Percentiles rank a stretch among this genome's conserved stretches.
Conservation (phyloP, 2,329 filamentous ascomycete genomes). For the Sporothrix protearum region DNA sequence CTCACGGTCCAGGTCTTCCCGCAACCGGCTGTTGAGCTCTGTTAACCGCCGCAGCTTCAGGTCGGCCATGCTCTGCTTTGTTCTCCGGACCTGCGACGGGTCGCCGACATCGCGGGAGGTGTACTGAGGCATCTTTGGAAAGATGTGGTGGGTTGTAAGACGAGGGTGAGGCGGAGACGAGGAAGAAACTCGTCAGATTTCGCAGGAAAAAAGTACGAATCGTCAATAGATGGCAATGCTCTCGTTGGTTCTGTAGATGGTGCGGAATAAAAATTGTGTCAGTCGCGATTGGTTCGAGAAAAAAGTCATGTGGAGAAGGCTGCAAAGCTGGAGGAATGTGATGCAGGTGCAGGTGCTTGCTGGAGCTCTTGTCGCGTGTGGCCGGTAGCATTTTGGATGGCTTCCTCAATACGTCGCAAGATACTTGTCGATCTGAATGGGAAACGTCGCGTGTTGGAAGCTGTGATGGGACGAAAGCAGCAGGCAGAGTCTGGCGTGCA, state of each 20-base stretch:
- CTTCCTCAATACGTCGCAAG: slow-evolving; percentile 2
- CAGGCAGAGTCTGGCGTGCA: slow-evolving; percentile 11
- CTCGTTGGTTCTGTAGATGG: slow-evolving; percentile 2
- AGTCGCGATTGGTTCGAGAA: slow-evolving; percentile 10
- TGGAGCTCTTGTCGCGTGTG: not conserved
- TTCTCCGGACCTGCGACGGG: slow-evolving; percentile 72
- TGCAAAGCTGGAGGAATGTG: not conserved
- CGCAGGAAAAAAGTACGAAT: not conserved
- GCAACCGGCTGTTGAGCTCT: slow-evolving; percentile 91
- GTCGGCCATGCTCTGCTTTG: slow-evolving; percentile 99
- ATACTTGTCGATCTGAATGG: not conserved
- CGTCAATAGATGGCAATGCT: not conserved
- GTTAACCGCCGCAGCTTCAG: slow-evolving; percentile 94
- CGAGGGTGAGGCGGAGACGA: not conserved
- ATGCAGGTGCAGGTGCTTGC: slow-evolving; percentile 10
- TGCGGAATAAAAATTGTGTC: not conserved
- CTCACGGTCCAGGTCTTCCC: slow-evolving; percentile 92
- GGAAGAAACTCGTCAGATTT: not conserved
- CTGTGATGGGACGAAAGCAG: slow-evolving; percentile 9
- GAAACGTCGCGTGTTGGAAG: not conserved
- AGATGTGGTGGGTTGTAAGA: not conserved
- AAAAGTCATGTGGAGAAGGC: not conserved
- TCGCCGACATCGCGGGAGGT: slow-evolving; percentile 65
- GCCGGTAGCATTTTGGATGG: not conserved
- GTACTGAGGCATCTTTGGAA: slow-evolving; percentile 60